phyloP scores from a whole-genome alignment of 169 alveolate genomes.

The Neospora caninum region DNA sequence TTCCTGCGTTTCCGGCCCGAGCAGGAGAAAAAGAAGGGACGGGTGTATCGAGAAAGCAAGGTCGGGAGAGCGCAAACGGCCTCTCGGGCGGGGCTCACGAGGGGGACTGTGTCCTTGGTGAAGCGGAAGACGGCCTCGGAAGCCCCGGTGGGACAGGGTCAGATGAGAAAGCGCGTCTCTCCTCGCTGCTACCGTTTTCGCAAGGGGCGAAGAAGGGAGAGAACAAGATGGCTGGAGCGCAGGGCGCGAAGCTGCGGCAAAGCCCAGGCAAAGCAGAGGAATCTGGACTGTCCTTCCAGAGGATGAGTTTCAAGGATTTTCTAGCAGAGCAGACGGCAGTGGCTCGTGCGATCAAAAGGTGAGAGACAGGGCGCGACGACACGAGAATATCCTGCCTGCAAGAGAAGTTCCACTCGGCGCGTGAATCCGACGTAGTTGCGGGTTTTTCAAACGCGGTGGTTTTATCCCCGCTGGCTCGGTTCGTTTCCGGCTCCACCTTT shows the following conservation, averaged over 20 bases:
- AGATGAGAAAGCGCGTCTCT: not conserved
- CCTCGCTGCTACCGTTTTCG: not conserved
- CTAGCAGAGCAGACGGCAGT: conserved; percentile 1
- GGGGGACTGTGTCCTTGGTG: not conserved
- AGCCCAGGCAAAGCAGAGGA: not conserved
- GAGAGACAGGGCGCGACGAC: not conserved
- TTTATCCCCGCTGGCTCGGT: too few relatives aligned
- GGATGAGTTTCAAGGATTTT: not conserved
- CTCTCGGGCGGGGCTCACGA: not conserved
- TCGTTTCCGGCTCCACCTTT: too few relatives aligned
- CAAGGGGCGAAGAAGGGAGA: not conserved
- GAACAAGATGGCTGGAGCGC: not conserved
- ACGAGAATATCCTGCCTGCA: too few relatives aligned
- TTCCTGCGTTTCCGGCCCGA: not conserved
- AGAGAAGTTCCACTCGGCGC: too few relatives aligned
- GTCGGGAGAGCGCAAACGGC: too few relatives aligned
- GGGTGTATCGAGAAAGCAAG: too few relatives aligned
- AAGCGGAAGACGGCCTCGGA: too few relatives aligned
- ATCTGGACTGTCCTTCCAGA: not conserved
- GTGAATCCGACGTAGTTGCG: too few relatives aligned
- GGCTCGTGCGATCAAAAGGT: not conserved
- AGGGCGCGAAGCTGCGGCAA: not conserved
- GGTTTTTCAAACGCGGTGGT: too few relatives aligned
- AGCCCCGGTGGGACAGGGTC: not conserved
- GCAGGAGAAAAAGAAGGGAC: too few relatives aligned